Percentiles rank a stretch among this genome's conserved stretches.
These are phyloP conservation scores for Pleodorina starrii DNA, from an alignment of 139 green algal genomes.

Conservation along the genomic window DNA sequence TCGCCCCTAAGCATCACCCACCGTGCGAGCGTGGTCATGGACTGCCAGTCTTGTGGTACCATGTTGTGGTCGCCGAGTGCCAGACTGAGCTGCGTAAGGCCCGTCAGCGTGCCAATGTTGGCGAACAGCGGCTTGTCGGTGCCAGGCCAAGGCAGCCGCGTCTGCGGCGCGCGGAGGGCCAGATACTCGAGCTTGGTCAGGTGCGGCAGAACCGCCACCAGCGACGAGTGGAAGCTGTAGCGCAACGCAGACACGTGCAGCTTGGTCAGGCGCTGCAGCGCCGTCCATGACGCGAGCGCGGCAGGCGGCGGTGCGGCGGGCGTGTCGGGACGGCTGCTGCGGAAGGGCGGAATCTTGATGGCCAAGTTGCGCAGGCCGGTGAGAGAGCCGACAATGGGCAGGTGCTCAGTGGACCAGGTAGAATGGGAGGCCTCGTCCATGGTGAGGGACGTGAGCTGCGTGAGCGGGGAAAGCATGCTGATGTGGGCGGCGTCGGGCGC, in stretches of 20 bases:
- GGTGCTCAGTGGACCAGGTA: slow-evolving; percentile 31
- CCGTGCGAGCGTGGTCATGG: slow-evolving; percentile 15
- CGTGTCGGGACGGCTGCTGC: background rate
- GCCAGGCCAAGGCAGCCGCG: slow-evolving; percentile 43
- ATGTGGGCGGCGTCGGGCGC: slow-evolving; percentile 36
- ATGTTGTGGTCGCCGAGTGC: slow-evolving; percentile 50
- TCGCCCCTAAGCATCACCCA: no score
- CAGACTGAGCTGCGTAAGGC: slow-evolving; percentile 37
- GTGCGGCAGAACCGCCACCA: slow-evolving; percentile 36
- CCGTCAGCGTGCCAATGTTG: slow-evolving; percentile 35
- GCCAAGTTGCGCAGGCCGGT: slow-evolving; percentile 32
- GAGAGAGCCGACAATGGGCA: slow-evolving; percentile 46
- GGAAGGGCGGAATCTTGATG: slow-evolving; percentile 48
- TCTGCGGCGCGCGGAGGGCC: slow-evolving; percentile 41
- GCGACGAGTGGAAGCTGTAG: slow-evolving; percentile 36
- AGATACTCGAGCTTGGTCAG: slow-evolving; percentile 48
- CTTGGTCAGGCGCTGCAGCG: slow-evolving; percentile 43
- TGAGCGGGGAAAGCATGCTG: slow-evolving; percentile 23
- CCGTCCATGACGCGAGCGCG: slow-evolving; percentile 18
- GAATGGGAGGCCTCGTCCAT: slow-evolving; percentile 46
- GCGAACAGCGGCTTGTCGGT: slow-evolving; percentile 46
- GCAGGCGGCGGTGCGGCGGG: background rate
- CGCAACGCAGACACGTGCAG: slow-evolving; percentile 40
- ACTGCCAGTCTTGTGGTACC: slow-evolving; percentile 34
- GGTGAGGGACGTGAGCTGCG: slow-evolving; percentile 42